These are phyloP conservation scores for Nannochloropsis gaditana DNA, from an alignment of 108 stramenopile genomes.

Conservation along the genomic window DNA sequence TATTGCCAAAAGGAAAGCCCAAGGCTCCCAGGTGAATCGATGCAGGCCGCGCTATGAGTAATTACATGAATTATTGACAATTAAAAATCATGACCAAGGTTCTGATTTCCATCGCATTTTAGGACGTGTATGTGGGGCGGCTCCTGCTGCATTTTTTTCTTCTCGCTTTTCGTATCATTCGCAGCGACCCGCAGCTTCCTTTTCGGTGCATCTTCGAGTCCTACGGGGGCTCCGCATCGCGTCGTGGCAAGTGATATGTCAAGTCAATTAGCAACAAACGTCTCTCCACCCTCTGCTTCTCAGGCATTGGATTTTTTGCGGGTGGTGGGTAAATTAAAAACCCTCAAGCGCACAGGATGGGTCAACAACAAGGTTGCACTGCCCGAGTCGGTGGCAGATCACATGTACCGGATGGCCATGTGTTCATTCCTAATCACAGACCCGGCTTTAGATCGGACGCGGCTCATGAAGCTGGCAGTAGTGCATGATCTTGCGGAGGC, in stretches of 20 bases:
- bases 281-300: conserved; percentile 29
- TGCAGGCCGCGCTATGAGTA: too few relatives aligned
- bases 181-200: neutral
- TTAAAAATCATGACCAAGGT: too few relatives aligned
- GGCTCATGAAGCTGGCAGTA: conserved; percentile 53
- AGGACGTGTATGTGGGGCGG: neutral
- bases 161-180: neutral
- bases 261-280: neutral
- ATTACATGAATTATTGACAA: too few relatives aligned
- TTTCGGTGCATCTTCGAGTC: too few relatives aligned
- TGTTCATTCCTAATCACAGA: conserved; percentile 53
- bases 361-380: conserved; percentile 40
- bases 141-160: neutral
- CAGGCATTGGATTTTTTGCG: conserved; percentile 50
- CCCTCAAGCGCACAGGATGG: conserved; percentile 56
- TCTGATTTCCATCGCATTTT: too few relatives aligned
- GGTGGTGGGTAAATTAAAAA: conserved; percentile 55
- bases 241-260: too few relatives aligned
- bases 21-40: too few relatives aligned
- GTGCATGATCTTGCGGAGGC: conserved; percentile 57
- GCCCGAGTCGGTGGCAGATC: conserved; percentile 47
- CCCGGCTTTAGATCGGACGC: conserved; percentile 41
- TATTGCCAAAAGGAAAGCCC: too few relatives aligned
- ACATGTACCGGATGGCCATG: conserved; percentile 57
- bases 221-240: too few relatives aligned